Base-by-base conservation (phyloP, 768 basidiomycete genomes). In the Cubamyces sp. region DNA sequence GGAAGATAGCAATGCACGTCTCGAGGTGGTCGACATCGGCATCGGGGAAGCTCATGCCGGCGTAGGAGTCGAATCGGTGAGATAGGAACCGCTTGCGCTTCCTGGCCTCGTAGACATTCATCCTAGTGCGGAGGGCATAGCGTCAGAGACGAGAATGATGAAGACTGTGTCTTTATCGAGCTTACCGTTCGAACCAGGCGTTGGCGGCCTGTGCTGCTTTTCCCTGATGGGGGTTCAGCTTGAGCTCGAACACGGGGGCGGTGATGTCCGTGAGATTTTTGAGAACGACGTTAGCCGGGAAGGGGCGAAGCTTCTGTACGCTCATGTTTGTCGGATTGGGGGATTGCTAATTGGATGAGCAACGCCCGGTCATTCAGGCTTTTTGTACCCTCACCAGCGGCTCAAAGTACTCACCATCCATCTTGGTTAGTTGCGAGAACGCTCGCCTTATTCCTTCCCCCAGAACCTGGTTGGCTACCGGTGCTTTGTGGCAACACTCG, bases 51-150 rank as follows among this genome's bases (percentile, higher is more conserved):
- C 72, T 74, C 59, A 78, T 74, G 15, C 74, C 74, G 11, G 77
- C 77, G 53, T 77, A 77, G 8, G 77, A 63, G 56, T 77, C 76
- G 57, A 77, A 77, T 26, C 75, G 74, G 23, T 77, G 76, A 65
- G 76, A 72, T 23, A 77, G 43, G 47, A 77, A 77, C 52, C 71
- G 72, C 61, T 62, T 71, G 62, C 71, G 70, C 65, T 72, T 77
- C 57, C 66, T 65, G 56, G 74, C 74, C 53, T 76, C 66, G 66
- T 77, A 78, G 57, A 78, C 62, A n/a, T 60, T 56, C 51, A 71
- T 67, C 54, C 76, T 77, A 60, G 6, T n/a, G 16, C 15, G 37
- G 39, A 34, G 26, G 15, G 37, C 16, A 5, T 37, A 64, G 8
- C 18, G 25, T 21, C 1, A 37, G 34, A 26, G 42, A 28, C 25